Conservation (phyloP, 768 basidiomycete genomes). For the Rhizopogon vinicolor region DNA sequence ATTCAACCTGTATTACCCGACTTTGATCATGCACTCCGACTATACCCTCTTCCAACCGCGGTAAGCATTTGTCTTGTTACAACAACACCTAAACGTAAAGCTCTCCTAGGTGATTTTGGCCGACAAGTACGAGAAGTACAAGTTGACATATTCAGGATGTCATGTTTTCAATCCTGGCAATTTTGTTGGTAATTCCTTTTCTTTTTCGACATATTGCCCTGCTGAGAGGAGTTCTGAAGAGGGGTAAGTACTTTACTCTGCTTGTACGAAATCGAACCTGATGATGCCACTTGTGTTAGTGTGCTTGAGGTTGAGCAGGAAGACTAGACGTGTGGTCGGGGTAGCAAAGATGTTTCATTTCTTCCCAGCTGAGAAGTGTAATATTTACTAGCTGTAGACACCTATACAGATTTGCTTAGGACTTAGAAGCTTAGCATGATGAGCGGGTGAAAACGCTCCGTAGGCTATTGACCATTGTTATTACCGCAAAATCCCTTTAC, state of each 20-base stretch:
- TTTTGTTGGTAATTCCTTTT: conserved; percentile 77
- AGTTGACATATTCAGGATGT: conserved; percentile 95
- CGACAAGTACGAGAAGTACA: conserved; percentile 94
- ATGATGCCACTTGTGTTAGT: background rate
- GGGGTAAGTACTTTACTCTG: conserved; percentile 43
- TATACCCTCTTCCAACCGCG: conserved; percentile 92
- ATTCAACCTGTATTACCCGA: conserved; percentile 88
- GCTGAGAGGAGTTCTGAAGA: conserved; percentile 81
- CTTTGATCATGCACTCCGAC: conserved; percentile 84
- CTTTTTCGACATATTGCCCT: conserved; percentile 90
- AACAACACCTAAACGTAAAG: conserved; percentile 6
- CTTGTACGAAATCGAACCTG: background rate
- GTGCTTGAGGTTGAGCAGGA: background rate
- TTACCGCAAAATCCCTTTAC: background rate
- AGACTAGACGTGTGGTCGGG: background rate
- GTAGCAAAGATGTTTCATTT: background rate
- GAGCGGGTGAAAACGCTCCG: too few species aligned
- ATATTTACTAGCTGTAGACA: too few species aligned
- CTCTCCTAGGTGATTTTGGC: conserved; percentile 75
- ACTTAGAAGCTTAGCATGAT: too few species aligned
- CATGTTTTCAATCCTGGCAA: conserved; percentile 98
- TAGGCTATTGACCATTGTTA: too few species aligned
- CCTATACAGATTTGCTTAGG: too few species aligned
- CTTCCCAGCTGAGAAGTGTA: background rate
- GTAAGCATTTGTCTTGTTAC: conserved; percentile 40